Evolutionary conservation across 2,329 filamentous ascomycete genomes (phyloP).

Genomic region (Botrytis fragariae): DNA sequence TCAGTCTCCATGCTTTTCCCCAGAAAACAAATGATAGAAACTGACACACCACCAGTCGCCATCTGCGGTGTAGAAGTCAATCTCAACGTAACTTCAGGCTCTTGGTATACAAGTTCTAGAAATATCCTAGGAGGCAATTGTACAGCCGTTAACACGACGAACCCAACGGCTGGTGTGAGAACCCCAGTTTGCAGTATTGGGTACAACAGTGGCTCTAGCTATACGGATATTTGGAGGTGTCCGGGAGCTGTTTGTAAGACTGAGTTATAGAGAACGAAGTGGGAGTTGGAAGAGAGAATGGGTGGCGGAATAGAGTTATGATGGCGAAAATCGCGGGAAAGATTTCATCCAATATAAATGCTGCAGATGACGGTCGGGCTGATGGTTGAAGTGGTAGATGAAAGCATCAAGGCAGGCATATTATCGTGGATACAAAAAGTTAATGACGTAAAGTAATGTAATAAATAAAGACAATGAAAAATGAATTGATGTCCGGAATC

Average conservation of each 20-base stretch:
- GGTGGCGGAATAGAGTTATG: background rate
- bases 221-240: conserved; percentile 6
- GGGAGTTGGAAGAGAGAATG: too few relatives aligned
- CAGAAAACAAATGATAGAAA: background rate
- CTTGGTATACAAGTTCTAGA: background rate
- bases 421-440: background rate
- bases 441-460: conserved; percentile 2
- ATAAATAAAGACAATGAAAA: background rate
- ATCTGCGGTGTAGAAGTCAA: conserved; percentile 6
- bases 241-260: background rate
- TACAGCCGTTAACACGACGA: conserved; percentile 1
- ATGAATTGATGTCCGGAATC: background rate
- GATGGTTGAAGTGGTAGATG: background rate
- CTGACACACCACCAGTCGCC: background rate
- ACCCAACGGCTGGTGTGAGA: background rate
- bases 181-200: conserved; percentile 4
- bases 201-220: background rate
- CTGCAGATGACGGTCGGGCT: background rate
- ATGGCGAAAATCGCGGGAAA: too few relatives aligned
- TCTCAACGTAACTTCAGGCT: conserved; percentile 5
- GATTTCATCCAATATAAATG: too few relatives aligned
- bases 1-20: too few relatives aligned
- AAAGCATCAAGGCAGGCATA: background rate
- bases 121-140: background rate
- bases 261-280: background rate